Conservation (phyloP, 2,329 filamentous ascomycete species). For the Talaromyces atroroseus region DNA sequence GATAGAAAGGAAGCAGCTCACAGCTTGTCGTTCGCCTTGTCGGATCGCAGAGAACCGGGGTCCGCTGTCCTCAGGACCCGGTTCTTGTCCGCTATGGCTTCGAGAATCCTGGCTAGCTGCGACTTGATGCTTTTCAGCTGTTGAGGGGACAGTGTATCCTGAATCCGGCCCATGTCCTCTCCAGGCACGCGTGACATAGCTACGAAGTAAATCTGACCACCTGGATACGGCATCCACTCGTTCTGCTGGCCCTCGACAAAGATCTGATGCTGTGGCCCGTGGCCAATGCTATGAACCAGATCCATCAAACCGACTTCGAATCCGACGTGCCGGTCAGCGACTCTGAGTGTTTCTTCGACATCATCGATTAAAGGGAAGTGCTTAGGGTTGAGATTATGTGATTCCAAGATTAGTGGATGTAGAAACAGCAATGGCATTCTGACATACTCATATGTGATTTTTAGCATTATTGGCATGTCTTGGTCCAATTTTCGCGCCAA, state of each 20-base stretch:
- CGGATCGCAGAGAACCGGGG: background rate
- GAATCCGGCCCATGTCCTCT: background rate
- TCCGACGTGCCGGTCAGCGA: background rate
- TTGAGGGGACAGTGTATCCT: background rate
- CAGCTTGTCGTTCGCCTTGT: background rate
- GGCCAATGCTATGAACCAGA: background rate
- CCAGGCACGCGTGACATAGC: slow-evolving; percentile 1
- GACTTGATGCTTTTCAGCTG: background rate
- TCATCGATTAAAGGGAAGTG: background rate
- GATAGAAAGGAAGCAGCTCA: background rate
- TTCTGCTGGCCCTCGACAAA: background rate
- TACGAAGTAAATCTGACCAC: background rate
- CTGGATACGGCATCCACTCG: background rate
- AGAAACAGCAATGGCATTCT: background rate
- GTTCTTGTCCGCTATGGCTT: background rate
- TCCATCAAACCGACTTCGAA: background rate
- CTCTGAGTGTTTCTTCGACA: background rate
- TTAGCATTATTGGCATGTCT: no score
- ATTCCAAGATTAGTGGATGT: background rate
- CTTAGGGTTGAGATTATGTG: background rate
- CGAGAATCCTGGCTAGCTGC: background rate
- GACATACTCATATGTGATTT: background rate
- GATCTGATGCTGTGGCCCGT: background rate
- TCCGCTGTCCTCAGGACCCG: background rate
- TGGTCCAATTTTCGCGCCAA: background rate